Percentiles rank a stretch among this genome's conserved stretches.
Evolutionary conservation across 1,284 basidiomycete genomes (phyloP).

Genomic region (Ustilago loliicola): DNA sequence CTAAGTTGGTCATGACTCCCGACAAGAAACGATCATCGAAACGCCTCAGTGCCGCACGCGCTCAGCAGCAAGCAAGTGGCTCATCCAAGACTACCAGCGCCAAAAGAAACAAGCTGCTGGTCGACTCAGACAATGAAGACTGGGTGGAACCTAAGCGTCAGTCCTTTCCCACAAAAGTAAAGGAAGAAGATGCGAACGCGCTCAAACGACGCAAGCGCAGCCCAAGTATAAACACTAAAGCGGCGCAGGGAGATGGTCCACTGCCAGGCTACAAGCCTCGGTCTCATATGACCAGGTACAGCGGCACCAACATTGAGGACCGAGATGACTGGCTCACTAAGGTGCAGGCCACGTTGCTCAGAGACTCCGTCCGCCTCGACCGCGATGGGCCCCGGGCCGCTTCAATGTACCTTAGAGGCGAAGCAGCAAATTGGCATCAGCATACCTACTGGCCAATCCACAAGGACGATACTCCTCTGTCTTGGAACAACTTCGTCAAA

Average conservation of each 20-base stretch:
- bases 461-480: background rate
- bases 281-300: background rate
- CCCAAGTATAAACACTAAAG: background rate
- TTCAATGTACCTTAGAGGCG: background rate
- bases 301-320: background rate
- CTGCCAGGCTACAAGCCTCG: background rate
- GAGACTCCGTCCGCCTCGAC: background rate
- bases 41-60: too few relatives aligned
- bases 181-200: background rate
- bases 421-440: background rate
- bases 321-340: background rate
- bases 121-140: background rate
- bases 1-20: background rate
- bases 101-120: background rate
- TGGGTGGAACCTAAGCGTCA: background rate
- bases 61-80: background rate
- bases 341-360: background rate
- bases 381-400: background rate
- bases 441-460: background rate
- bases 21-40: background rate
- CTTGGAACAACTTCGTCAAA: background rate
- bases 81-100: background rate
- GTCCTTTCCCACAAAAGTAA: too few relatives aligned
- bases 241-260: background rate
- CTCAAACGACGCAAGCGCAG: constrained; percentile 1